Conservation (phyloP, 23 red algal genomes). For the Gracilaria gracilis region DNA sequence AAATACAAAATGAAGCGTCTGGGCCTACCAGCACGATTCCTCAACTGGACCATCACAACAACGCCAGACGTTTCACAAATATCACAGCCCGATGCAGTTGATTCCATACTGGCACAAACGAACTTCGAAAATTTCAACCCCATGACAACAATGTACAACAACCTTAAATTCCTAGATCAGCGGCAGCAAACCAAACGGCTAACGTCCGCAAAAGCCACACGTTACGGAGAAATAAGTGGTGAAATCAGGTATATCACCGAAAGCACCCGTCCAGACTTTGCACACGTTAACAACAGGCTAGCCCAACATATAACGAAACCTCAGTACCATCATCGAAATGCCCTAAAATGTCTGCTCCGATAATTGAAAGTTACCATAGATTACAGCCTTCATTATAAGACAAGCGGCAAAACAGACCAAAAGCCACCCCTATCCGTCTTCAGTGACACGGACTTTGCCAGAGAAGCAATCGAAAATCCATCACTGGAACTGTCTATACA, state of each 20-base stretch:
- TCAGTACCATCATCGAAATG: neutral
- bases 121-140: neutral
- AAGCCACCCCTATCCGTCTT: neutral
- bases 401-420: neutral
- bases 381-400: neutral
- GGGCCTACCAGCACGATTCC: neutral
- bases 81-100: constrained; percentile 13
- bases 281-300: neutral
- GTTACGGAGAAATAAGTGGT: neutral
- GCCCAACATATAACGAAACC: neutral
- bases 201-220: neutral
- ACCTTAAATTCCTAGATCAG: neutral
- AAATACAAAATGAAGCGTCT: constrained; percentile 26
- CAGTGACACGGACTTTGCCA: neutral
- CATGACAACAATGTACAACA: neutral
- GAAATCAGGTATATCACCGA: constrained; percentile 7
- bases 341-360: neutral
- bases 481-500: neutral
- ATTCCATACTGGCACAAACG: neutral
- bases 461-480: neutral
- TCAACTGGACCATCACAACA: constrained; percentile 11
- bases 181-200: neutral
- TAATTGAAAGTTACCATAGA: neutral
- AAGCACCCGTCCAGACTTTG: neutral
- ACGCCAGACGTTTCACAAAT: neutral